Percentiles rank a stretch among this genome's conserved stretches.
These are phyloP conservation scores for Bullera alba DNA, from an alignment of 768 basidiomycete species.

Conservation along the genomic window DNA sequence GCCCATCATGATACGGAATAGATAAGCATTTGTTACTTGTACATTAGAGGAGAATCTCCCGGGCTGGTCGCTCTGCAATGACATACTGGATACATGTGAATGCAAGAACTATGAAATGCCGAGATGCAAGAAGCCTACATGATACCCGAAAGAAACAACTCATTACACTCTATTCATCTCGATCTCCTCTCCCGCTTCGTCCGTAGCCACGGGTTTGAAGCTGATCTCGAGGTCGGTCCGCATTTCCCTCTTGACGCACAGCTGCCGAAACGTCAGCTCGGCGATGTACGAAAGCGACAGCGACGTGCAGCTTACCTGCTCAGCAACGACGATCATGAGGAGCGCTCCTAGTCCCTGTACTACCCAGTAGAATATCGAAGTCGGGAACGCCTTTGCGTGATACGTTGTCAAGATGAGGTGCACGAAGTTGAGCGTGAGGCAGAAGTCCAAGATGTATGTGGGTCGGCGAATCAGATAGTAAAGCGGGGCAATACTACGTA, in stretches of 20 bases:
- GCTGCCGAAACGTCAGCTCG: not conserved
- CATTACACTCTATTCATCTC: not conserved
- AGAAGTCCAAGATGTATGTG: slow-evolving; percentile 89
- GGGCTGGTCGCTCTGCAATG: no score
- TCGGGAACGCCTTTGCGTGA: slow-evolving; percentile 70
- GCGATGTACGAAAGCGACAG: not conserved
- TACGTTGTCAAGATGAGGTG: slow-evolving; percentile 92
- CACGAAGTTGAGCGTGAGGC: slow-evolving; percentile 80
- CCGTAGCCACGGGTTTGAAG: slow-evolving; percentile 10
- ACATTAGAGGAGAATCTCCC: no score
- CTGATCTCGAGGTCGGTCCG: slow-evolving; percentile 17
- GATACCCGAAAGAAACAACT: not conserved
- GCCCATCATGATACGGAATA: no score
- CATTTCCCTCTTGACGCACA: slow-evolving; percentile 21
- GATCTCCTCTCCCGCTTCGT: slow-evolving; percentile 1
- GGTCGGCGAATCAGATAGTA: slow-evolving; percentile 84
- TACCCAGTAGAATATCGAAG: slow-evolving; percentile 87
- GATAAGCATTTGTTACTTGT: no score
- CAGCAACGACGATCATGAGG: slow-evolving; percentile 71
- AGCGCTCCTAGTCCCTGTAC: slow-evolving; percentile 64
- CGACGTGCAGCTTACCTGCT: slow-evolving; percentile 79
- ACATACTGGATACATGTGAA: no score
- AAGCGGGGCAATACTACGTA: slow-evolving; percentile 64
- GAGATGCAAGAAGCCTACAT: not conserved
- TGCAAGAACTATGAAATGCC: no score